A percentile compares a stretch with the other conserved stretches of the same genome.
phyloP scores from a whole-genome alignment of 139 green algal species.

The Chlamydomonas urium region DNA sequence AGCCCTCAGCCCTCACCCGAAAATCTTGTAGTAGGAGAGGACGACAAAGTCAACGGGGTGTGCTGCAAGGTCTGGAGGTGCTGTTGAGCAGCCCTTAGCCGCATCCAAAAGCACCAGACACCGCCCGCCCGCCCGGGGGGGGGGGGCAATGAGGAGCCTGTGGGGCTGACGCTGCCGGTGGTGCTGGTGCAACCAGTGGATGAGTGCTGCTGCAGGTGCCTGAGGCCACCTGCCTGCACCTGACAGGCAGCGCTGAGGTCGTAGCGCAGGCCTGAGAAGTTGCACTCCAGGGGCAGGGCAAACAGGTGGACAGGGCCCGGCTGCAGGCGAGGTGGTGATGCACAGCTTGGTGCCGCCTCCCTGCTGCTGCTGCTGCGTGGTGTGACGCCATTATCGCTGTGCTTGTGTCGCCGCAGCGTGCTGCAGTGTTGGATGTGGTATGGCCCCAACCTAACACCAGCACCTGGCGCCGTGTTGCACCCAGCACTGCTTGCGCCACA shows the following conservation, averaged over 20 bases:
- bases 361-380: not conserved
- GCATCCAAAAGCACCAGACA: constrained; percentile 84
- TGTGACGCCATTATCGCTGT: not conserved
- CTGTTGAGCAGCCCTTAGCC: constrained; percentile 73
- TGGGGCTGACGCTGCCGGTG: not conserved
- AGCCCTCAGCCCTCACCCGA: constrained; percentile 12
- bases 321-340: no score
- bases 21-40: constrained; percentile 94
- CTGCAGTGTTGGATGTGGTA: no score
- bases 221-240: no score
- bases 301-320: constrained; percentile 47
- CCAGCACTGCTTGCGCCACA: no score
- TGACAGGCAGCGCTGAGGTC: no score
- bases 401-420: no score
- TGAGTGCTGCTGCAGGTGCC: no score
- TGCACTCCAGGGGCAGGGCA: constrained; percentile 78
- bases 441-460: no score
- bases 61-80: constrained; percentile 69
- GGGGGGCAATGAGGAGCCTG: not conserved
- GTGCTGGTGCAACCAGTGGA: not conserved
- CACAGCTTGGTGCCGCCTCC: no score
- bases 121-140: not conserved
- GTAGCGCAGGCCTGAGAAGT: constrained; percentile 73
- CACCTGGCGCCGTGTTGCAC: no score
- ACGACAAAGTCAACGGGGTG: constrained; percentile 74